Conservation (phyloP, 2,329 filamentous ascomycete species). For the Fusarium fujikuroi region DNA sequence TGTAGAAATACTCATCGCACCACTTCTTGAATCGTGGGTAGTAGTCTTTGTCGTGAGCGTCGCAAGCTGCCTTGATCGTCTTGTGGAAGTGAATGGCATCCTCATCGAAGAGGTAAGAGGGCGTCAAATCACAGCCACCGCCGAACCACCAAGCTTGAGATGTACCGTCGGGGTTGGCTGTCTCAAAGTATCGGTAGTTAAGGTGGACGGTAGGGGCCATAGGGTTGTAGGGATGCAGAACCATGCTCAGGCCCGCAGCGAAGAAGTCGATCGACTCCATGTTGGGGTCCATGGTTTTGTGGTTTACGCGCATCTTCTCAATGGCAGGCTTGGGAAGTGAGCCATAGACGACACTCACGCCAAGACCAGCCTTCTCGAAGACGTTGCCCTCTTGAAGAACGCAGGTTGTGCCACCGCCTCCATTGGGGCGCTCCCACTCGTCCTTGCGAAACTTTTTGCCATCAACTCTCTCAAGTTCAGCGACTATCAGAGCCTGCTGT, state of each 20-base stretch:
- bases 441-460: constrained; percentile 84
- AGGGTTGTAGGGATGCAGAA: constrained; percentile 92
- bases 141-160: constrained; percentile 98
- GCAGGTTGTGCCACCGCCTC: constrained; percentile 93
- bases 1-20: constrained; percentile 97
- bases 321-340: constrained; percentile 88
- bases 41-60: constrained; percentile 91
- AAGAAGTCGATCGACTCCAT: constrained; percentile 94
- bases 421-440: constrained; percentile 86
- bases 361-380: constrained; percentile 97
- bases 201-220: constrained; percentile 98
- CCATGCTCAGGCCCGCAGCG: constrained; percentile 90
- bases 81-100: constrained; percentile 97
- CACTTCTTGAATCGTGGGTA: constrained; percentile 96
- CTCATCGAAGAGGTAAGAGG: constrained; percentile 94
- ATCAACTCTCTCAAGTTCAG: constrained; percentile 84
- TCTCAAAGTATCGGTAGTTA: constrained; percentile 99
- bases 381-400: constrained; percentile 96
- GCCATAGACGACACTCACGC: constrained; percentile 94
- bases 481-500: constrained; percentile 88
- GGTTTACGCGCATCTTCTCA: constrained; percentile 91
- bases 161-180: constrained; percentile 82
- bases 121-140: constrained; percentile 92
- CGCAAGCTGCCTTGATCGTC: constrained; percentile 91
- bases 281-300: constrained; percentile 84